phyloP scores from a whole-genome alignment of 2,329 filamentous ascomycete species.

The Canariomyces notabilis region DNA sequence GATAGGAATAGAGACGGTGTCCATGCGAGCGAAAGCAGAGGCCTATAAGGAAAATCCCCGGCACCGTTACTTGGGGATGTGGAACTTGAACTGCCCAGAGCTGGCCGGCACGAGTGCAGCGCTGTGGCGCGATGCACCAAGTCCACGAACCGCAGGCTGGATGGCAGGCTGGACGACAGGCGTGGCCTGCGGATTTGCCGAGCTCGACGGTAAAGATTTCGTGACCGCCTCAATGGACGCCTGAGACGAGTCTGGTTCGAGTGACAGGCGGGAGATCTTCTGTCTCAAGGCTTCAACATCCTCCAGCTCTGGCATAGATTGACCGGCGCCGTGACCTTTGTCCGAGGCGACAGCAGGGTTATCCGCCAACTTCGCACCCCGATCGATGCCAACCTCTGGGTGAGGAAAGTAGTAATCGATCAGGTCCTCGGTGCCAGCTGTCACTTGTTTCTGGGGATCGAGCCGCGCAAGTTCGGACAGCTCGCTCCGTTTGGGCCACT shows the following conservation, averaged over 20 bases:
- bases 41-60: too few species aligned
- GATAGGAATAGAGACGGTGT: too few species aligned
- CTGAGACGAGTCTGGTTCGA: neutral
- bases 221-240: neutral
- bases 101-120: constrained; percentile 1
- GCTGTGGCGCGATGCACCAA: constrained; percentile 15
- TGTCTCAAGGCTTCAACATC: constrained; percentile 1
- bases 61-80: neutral
- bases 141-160: constrained; percentile 12
- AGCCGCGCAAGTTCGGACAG: constrained; percentile 12
- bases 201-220: neutral
- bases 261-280: constrained; percentile 7
- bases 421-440: constrained; percentile 2
- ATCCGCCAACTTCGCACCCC: too few species aligned
- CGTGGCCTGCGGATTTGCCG: neutral
- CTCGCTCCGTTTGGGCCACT: constrained; percentile 10
- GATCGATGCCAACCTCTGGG: neutral
- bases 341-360: neutral
- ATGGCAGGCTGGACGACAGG: too few species aligned
- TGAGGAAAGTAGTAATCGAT: constrained; percentile 11
- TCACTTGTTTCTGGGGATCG: constrained; percentile 6
- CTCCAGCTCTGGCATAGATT: too few species aligned
- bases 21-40: too few species aligned
- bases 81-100: constrained; percentile 15
- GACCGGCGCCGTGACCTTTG: neutral